phyloP scores from a whole-genome alignment of 2,329 filamentous ascomycete genomes.

The Penicillium sp. region DNA sequence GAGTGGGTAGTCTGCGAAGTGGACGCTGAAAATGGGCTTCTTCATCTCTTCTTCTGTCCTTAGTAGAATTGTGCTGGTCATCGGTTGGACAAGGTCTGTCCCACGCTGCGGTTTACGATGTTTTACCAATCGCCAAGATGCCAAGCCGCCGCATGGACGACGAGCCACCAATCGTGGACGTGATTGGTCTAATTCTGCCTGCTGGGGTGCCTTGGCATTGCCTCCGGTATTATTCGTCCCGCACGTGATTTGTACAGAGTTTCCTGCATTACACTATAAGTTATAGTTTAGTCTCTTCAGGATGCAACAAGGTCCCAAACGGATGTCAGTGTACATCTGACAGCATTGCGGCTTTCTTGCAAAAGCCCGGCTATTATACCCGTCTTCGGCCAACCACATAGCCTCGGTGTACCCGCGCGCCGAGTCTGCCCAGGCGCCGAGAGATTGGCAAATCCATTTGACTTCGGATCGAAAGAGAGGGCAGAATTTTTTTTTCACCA shows the following conservation, averaged over 20 bases:
- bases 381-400: conserved; percentile 1
- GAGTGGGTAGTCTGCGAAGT: neutral
- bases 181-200: conserved; percentile 17
- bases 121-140: conserved; percentile 30
- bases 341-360: too few relatives aligned
- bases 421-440: conserved; percentile 19
- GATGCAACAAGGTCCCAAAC: too few relatives aligned
- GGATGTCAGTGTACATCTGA: neutral
- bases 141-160: conserved; percentile 20
- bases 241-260: conserved; percentile 14
- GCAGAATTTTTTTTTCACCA: neutral
- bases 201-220: conserved; percentile 24
- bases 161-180: neutral
- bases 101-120: conserved; percentile 16
- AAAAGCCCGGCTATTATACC: too few relatives aligned
- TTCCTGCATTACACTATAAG: too few relatives aligned
- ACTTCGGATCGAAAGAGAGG: neutral
- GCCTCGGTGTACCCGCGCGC: conserved; percentile 4
- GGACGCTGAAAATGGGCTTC: neutral
- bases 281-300: too few relatives aligned
- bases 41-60: neutral
- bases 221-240: conserved; percentile 2
- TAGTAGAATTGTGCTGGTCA: neutral
- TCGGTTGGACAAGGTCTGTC: conserved; percentile 14
- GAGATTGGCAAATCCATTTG: conserved; percentile 12